A percentile compares a stretch with the other conserved stretches of the same genome.
phyloP scores from a whole-genome alignment of 2,329 filamentous ascomycete genomes.

The Claviceps sorghi region DNA sequence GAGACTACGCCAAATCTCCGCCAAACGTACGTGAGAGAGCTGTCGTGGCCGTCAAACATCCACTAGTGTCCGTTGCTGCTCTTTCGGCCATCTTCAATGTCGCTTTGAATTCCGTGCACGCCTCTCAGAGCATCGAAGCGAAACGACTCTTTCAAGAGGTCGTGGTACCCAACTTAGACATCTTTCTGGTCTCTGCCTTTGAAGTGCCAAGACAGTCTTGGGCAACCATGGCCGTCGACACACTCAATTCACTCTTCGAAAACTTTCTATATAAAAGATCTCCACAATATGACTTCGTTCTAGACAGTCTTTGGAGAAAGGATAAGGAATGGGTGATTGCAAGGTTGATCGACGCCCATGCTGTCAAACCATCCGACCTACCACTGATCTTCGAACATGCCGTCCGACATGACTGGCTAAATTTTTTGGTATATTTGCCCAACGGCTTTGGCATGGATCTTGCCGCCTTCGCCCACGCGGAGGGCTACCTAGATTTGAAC shows the following conservation, averaged over 20 bases:
- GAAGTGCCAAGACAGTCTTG: slow-evolving; percentile 60
- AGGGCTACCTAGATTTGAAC: slow-evolving; percentile 63
- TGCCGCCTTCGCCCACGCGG: slow-evolving; percentile 69
- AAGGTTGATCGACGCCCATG: slow-evolving; percentile 69
- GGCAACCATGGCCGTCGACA: slow-evolving; percentile 60
- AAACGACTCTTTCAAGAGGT: slow-evolving; percentile 53
- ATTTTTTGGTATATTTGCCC: slow-evolving; percentile 60
- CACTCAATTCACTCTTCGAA: slow-evolving; percentile 62
- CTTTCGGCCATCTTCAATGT: slow-evolving; percentile 55
- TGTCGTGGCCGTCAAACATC: slow-evolving; percentile 58
- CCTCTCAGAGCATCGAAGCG: slow-evolving; percentile 47
- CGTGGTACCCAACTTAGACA: slow-evolving; percentile 58
- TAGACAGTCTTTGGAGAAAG: slow-evolving; percentile 83
- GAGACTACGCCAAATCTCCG: slow-evolving; percentile 37
- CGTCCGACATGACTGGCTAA: slow-evolving; percentile 68
- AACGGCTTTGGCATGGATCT: slow-evolving; percentile 82
- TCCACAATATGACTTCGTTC: slow-evolving; percentile 69
- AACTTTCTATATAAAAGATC: slow-evolving; percentile 71
- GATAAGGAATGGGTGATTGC: slow-evolving; percentile 76
- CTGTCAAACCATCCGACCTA: slow-evolving; percentile 46
- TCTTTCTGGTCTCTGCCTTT: slow-evolving; percentile 66
- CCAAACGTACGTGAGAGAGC: slow-evolving; percentile 37
- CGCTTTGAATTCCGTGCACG: slow-evolving; percentile 44
- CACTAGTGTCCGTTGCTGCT: slow-evolving; percentile 77
- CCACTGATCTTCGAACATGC: slow-evolving; percentile 45